A percentile compares a stretch with the other conserved stretches of the same genome.
Evolutionary conservation across 1,139 yeast genomes (phyloP).

Genomic region (Candida glucosophila): DNA sequence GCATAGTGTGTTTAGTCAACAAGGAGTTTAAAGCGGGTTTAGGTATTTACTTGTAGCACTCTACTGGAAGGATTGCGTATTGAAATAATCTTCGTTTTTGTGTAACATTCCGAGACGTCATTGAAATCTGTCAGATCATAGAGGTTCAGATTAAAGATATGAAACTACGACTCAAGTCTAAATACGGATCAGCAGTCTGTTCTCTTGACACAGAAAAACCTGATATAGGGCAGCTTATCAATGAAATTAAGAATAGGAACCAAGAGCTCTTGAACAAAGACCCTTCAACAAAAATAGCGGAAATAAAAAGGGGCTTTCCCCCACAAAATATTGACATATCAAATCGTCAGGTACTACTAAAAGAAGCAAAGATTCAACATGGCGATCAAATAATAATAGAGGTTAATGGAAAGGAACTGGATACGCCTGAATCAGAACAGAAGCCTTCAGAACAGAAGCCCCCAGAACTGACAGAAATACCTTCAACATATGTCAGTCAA

Average conservation of each 20-base stretch:
- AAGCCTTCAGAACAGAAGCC: conserved; percentile 4
- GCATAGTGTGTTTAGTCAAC: no score
- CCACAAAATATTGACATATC: conserved; percentile 36
- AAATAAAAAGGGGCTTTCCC: conserved; percentile 52
- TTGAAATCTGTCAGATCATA: no score
- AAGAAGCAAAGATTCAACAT: conserved; percentile 36
- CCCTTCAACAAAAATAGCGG: conserved; percentile 6
- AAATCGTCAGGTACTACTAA: conserved; percentile 13
- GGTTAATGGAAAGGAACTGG: conserved; percentile 3
- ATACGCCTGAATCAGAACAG: background rate
- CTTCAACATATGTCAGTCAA: conserved; percentile 16
- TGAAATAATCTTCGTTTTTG: no score
- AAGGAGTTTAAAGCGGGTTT: no score
- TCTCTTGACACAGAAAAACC: conserved; percentile 7
- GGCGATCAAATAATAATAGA: conserved; percentile 52
- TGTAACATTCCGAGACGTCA: no score
- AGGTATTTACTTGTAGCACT: no score
- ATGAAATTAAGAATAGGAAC: conserved; percentile 7
- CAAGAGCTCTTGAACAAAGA: conserved; percentile 9
- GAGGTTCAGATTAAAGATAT: no score
- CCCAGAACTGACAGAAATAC: conserved; percentile 13
- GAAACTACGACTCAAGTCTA: conserved; percentile 18
- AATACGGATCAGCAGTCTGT: conserved; percentile 10
- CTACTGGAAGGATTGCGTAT: no score
- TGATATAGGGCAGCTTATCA: conserved; percentile 10